Conservation (phyloP, 495 filamentous ascomycete species). For the Penicillium chermesinum region DNA sequence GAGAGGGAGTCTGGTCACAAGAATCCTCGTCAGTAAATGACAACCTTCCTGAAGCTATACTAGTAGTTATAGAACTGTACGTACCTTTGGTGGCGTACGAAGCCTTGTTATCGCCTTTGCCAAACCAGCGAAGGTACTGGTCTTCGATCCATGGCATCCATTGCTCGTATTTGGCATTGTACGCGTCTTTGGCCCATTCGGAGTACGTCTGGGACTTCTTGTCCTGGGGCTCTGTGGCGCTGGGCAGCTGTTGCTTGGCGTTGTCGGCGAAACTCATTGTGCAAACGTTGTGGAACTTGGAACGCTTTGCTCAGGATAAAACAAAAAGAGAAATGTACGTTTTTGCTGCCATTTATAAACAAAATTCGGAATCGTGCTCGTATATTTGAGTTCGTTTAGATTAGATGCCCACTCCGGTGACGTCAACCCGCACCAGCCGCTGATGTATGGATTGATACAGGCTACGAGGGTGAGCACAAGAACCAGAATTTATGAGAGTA, state of each 20-base stretch:
- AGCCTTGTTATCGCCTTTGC: slow-evolving; percentile 63
- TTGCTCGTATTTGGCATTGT: slow-evolving; percentile 61
- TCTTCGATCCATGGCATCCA: slow-evolving; percentile 77
- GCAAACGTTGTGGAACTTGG: background rate
- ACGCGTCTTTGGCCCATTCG: slow-evolving; percentile 53
- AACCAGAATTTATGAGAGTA: too few relatives aligned
- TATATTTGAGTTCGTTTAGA: slow-evolving; percentile 10
- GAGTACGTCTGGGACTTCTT: slow-evolving; percentile 30
- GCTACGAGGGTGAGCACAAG: too few relatives aligned
- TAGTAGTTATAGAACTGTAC: background rate
- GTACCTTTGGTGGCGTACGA: slow-evolving; percentile 59
- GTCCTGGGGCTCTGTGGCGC: background rate
- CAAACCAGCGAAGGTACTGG: slow-evolving; percentile 62
- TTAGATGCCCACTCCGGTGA: slow-evolving; percentile 6
- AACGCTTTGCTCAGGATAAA: too few relatives aligned
- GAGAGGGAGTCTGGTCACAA: slow-evolving; percentile 50
- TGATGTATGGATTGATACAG: too few relatives aligned
- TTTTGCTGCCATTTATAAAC: too few relatives aligned
- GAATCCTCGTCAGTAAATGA: too few relatives aligned
- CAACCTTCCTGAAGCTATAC: too few relatives aligned
- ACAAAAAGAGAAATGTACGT: too few relatives aligned
- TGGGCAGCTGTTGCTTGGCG: background rate
- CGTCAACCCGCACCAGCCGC: slow-evolving; percentile 3
- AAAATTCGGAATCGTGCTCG: slow-evolving; percentile 1
- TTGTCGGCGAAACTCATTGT: slow-evolving; percentile 4